These are phyloP conservation scores for Vitis hybrid DNA, from an alignment of 177 flowering plant species.

Conservation along the genomic window DNA sequence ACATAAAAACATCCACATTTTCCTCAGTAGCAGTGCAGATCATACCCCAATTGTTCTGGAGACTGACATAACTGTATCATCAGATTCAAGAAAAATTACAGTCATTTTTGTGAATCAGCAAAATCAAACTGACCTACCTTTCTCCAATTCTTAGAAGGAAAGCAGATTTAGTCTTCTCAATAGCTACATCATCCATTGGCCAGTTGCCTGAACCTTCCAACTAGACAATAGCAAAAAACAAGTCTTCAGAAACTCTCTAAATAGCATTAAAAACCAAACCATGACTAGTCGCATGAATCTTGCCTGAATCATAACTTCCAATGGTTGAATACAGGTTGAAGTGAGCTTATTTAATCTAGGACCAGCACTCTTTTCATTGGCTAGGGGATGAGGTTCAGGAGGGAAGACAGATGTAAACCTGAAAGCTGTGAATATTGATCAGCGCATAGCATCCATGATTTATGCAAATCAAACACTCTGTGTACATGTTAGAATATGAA, in stretches of 20 bases:
- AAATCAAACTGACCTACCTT: conserved; percentile 43
- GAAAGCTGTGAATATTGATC: conserved; percentile 57
- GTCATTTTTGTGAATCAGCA: not conserved
- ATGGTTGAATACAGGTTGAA: conserved; percentile 68
- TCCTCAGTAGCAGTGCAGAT: conserved; percentile 71
- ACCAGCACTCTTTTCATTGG: conserved; percentile 38
- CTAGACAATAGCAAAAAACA: conserved; percentile 33
- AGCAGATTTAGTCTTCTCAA: conserved; percentile 88
- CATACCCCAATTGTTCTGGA: conserved; percentile 64
- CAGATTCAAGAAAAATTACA: conserved; percentile 3
- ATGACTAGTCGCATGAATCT: not conserved
- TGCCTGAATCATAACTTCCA: conserved; percentile 94
- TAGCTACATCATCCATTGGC: conserved; percentile 82
- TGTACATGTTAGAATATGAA: too few relatives aligned
- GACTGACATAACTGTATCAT: conserved; percentile 47
- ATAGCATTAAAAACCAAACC: not conserved
- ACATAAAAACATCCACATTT: conserved; percentile 69
- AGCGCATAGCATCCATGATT: conserved; percentile 5
- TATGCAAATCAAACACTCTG: not conserved
- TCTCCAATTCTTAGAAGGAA: conserved; percentile 89
- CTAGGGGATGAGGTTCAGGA: conserved; percentile 85
- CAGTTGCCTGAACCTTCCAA: conserved; percentile 98
- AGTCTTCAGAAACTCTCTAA: conserved; percentile 2
- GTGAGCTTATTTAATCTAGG: conserved; percentile 32
- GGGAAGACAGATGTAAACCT: conserved; percentile 87